A percentile compares a stretch with the other conserved stretches of the same genome.
phyloP scores from a whole-genome alignment of 2,329 filamentous ascomycete genomes.

The Exophiala viscosa region DNA sequence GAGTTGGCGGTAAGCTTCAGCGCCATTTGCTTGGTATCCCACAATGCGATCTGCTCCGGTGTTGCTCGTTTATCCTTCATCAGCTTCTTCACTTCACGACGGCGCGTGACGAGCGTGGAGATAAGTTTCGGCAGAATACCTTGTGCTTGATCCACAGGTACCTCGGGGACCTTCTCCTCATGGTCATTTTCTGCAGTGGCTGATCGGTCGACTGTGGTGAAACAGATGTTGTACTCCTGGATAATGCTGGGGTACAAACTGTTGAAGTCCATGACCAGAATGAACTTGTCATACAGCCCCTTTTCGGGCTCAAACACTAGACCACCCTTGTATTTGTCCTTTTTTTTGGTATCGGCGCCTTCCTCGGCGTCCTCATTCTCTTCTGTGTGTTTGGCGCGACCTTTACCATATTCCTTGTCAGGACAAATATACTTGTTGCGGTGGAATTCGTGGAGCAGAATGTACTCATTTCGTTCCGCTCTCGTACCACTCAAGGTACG shows the following conservation, averaged over 20 bases:
- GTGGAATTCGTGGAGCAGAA: constrained; percentile 94
- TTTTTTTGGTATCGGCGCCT: constrained; percentile 77
- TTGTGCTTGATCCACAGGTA: constrained; percentile 66
- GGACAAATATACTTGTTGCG: constrained; percentile 97
- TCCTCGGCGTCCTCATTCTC: constrained; percentile 65
- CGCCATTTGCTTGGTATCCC: constrained; percentile 97
- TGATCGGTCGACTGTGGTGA: constrained; percentile 86
- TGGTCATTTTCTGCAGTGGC: constrained; percentile 63
- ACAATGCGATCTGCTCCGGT: constrained; percentile 80
- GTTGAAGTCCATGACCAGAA: constrained; percentile 99
- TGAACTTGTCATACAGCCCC: constrained; percentile 95
- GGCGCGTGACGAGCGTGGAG: constrained; percentile 80
- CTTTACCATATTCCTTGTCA: constrained; percentile 82
- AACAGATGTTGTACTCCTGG: constrained; percentile 99
- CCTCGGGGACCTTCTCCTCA: constrained; percentile 83
- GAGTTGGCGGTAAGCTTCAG: constrained; percentile 97
- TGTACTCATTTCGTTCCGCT: constrained; percentile 97
- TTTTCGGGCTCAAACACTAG: constrained; percentile 97
- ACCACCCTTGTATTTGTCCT: constrained; percentile 98
- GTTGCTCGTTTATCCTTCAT: constrained; percentile 95
- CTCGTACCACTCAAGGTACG: constrained; percentile 91
- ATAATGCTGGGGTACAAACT: constrained; percentile 98
- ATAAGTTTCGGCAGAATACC: constrained; percentile 90
- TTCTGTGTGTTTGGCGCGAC: constrained; percentile 68
- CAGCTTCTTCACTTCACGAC: constrained; percentile 87